Base-by-base conservation (phyloP, 108 stramenopile genomes). In the Skeletonema grethae region DNA sequence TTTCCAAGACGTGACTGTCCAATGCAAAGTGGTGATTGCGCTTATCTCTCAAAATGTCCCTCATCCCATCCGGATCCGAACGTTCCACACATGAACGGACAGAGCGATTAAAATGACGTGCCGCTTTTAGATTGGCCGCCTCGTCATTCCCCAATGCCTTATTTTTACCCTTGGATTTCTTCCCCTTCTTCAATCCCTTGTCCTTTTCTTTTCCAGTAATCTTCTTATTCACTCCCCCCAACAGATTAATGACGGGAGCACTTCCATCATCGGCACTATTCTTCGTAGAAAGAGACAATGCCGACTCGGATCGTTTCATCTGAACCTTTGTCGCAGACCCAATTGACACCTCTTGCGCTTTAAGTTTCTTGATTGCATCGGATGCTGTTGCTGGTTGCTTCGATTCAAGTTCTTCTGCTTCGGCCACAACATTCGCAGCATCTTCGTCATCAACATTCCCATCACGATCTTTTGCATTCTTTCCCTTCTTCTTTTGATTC, bases 331-430 rank as follows among this genome's bases (percentile, higher is more conserved):
- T 90, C 2, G 81, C 32, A 18, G 86, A 85, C 12, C 89, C 87
- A 63, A 94, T 94, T 43, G 88, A 89, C 12, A 94, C 93, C 75
- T 91, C 90, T 64, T 86, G 86, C 24, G 84, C 88, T 31, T 86
- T 86, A 22, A 94, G 79, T 13, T 82, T 85, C 45, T 75, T 69
- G 61, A 94, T 82, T 22, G 89, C 90, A 48, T 86, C 89, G 8
- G 87, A 85, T 5, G 88, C 76, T 5, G 88, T 79, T 4, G 75
- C 65, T 5, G 82, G 75, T 32, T 18, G 10, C 11, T 57, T 34
- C 12, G 61, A 2, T 38, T 63, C 60, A n/a, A 60, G 61, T 3
- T 39, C 41, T 15, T 22, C 39, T 9, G 0, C 64, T 3, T 36
- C 72, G 32, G 4, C 7, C 32, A 34, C 32, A 7, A 36, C 12